phyloP scores from a whole-genome alignment of 306 rosid species.

The Vigna radiata region DNA sequence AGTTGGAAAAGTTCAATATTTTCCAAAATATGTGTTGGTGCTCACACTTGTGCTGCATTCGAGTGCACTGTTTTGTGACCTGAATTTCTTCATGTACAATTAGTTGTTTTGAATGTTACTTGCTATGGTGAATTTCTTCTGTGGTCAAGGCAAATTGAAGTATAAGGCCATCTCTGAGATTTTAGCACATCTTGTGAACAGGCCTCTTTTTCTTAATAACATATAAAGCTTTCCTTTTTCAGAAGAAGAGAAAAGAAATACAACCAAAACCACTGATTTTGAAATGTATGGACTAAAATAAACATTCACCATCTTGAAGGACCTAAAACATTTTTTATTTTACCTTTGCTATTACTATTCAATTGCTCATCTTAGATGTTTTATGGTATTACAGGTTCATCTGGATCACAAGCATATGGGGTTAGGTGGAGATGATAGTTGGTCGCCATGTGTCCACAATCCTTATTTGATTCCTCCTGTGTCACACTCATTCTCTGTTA shows the following conservation, averaged over 20 bases:
- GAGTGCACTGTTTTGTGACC: background rate
- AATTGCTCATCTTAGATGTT: conserved; percentile 13
- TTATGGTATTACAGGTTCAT: conserved; percentile 67
- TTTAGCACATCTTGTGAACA: no score
- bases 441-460: conserved; percentile 84
- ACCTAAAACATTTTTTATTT: no score
- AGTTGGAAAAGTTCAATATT: conserved; percentile 7
- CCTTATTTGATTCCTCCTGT: conserved; percentile 66
- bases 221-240: no score
- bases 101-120: conserved; percentile 19
- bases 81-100: conserved; percentile 1
- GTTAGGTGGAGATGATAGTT: conserved; percentile 93
- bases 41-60: conserved; percentile 11
- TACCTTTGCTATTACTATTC: background rate
- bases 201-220: no score
- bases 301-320: background rate
- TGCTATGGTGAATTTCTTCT: background rate
- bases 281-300: background rate
- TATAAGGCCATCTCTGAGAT: no score
- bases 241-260: no score
- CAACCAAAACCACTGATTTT: background rate
- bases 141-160: no score
- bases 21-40: background rate
- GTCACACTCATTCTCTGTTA: conserved; percentile 70
- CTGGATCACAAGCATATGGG: conserved; percentile 99